A percentile compares a stretch with the other conserved stretches of the same genome.
phyloP scores from a whole-genome alignment of 805 yeast genomes.

The Yarrowia osloensis region DNA sequence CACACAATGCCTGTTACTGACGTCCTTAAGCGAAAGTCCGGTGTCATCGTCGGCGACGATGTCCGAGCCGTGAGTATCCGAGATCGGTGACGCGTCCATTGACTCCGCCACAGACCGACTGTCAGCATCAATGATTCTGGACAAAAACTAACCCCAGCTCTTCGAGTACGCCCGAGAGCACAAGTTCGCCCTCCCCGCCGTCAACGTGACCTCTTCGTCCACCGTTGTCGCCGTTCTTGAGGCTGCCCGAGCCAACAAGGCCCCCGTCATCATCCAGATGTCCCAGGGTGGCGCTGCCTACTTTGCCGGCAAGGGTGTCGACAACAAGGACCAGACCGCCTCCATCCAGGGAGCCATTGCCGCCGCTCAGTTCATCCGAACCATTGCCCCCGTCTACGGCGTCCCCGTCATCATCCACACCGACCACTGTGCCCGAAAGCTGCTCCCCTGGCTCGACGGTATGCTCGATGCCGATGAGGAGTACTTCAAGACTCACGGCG shows the following conservation, averaged over 20 bases:
- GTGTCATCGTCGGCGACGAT: constrained; percentile 99
- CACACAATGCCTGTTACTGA: constrained; percentile 45
- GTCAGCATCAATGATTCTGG: not conserved
- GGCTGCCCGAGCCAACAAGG: constrained; percentile 91
- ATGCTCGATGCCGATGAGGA: constrained; percentile 96
- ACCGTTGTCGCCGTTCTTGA: constrained; percentile 96
- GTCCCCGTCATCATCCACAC: constrained; percentile 96
- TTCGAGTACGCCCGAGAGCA: constrained; percentile 92
- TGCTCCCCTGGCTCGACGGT: constrained; percentile 98
- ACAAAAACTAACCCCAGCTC: constrained; percentile 37
- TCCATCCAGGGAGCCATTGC: constrained; percentile 94
- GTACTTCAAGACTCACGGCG: constrained; percentile 81
- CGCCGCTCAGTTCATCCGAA: constrained; percentile 96
- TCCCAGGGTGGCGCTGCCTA: constrained; percentile 99
- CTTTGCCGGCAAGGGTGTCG: constrained; percentile 99
- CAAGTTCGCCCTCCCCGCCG: constrained; percentile 97
- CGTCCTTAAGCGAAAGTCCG: constrained; percentile 85
- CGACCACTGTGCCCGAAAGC: constrained; percentile 98
- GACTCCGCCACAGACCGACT: not conserved
- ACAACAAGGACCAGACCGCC: constrained; percentile 89
- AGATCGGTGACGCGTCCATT: too few relatives aligned
- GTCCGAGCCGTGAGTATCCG: constrained; percentile 53
- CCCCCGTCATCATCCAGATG: constrained; percentile 95
- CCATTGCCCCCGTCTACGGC: constrained; percentile 95
- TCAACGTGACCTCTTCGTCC: constrained; percentile 96